Evolutionary conservation across 2,329 filamentous ascomycete species (phyloP).

Genomic region (Fusarium sacchari): DNA sequence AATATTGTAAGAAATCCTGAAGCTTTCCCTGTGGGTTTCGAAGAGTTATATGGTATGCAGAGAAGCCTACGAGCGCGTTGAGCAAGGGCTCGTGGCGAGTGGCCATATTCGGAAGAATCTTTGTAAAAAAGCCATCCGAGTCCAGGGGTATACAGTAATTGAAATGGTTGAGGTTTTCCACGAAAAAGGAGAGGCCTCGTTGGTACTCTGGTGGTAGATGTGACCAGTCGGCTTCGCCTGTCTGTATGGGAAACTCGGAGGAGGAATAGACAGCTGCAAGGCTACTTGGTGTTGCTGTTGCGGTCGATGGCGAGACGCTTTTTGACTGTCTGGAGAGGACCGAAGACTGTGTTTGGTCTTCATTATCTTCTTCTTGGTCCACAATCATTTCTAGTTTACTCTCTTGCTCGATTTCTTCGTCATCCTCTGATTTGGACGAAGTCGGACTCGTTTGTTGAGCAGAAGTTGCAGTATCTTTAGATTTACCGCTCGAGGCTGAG

Average conservation of each 20-base stretch:
- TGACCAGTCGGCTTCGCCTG: conserved; percentile 59
- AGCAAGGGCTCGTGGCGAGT: conserved; percentile 80
- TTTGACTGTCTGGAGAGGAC: conserved; percentile 50
- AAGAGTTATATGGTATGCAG: conserved; percentile 86
- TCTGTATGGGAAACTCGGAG: conserved; percentile 39
- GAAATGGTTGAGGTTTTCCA: conserved; percentile 78
- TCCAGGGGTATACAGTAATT: conserved; percentile 85
- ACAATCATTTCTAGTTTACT: conserved; percentile 62
- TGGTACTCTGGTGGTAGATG: conserved; percentile 75
- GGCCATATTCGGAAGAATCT: conserved; percentile 76
- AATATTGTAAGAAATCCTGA: conserved; percentile 85
- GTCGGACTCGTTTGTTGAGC: conserved; percentile 60
- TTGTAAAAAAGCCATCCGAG: conserved; percentile 76
- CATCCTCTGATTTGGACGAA: conserved; percentile 65
- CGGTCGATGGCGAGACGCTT: conserved; percentile 63
- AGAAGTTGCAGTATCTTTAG: conserved; percentile 51
- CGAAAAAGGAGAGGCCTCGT: conserved; percentile 82
- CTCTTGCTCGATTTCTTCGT: conserved; percentile 55
- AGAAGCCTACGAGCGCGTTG: conserved; percentile 87
- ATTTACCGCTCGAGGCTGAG: conserved; percentile 37
- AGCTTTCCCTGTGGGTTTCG: conserved; percentile 77
- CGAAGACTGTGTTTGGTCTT: conserved; percentile 41
- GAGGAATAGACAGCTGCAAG: conserved; percentile 46
- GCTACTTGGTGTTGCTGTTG: conserved; percentile 52
- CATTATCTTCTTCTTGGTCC: conserved; percentile 63